These are phyloP conservation scores for Botryotinia globosa DNA, from an alignment of 2,329 filamentous ascomycete species.

Conservation along the genomic window DNA sequence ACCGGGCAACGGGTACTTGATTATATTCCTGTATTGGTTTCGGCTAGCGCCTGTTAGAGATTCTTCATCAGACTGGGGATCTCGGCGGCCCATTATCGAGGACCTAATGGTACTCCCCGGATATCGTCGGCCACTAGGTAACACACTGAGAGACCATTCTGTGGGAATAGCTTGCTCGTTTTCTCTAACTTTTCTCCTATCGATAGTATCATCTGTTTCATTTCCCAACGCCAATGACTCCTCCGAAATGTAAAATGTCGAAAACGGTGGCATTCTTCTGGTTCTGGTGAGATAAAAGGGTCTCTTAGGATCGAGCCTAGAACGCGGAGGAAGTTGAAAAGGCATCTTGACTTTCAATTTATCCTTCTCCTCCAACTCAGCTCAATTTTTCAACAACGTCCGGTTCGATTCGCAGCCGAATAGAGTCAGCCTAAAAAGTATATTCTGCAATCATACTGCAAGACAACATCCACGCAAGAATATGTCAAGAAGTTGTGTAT, in stretches of 20 bases:
- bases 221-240: slow-evolving; percentile 3
- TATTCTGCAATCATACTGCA: background rate
- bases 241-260: slow-evolving; percentile 17
- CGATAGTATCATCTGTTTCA: slow-evolving; percentile 1
- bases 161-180: background rate
- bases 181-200: background rate
- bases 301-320: slow-evolving; percentile 3
- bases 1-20: slow-evolving; percentile 21
- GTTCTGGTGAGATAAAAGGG: slow-evolving; percentile 6
- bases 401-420: slow-evolving; percentile 9
- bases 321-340: slow-evolving; percentile 10
- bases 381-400: background rate
- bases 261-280: slow-evolving; percentile 9
- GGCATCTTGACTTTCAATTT: slow-evolving; percentile 10
- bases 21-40: slow-evolving; percentile 6
- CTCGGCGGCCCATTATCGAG: background rate
- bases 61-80: slow-evolving; percentile 15
- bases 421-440: background rate
- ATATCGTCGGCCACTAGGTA: background rate
- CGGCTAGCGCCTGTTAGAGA: background rate
- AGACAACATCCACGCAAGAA: background rate
- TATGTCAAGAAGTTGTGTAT: background rate
- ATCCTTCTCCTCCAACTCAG: background rate
- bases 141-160: background rate
- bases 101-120: background rate